Evolutionary conservation across 306 rosid genomes (phyloP), one percentile per base, ranked within the genome.

Genomic region (Malus sieversii): DNA sequence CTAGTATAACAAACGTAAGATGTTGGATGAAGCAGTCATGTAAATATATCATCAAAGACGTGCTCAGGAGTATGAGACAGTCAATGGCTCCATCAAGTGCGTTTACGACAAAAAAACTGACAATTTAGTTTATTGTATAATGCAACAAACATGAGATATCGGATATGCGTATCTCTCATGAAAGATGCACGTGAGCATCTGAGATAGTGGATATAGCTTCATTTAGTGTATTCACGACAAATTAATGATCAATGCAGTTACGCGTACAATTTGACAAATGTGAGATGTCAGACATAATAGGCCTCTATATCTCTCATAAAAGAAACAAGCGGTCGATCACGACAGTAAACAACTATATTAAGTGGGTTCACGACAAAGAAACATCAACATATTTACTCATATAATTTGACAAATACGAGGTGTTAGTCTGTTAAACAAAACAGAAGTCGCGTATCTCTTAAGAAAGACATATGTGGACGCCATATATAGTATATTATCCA

Each of bases 121-220:
- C 53, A 48, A 48, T 14, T 48, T 48, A 15, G 53, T 48, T 48
- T 4, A 6, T 48, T 16, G 1, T 14, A 48, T 48, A 14, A 48
- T 48, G 2, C 8, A 8, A 48, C 19, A 48, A 48, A 1, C 8
- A 48, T 15, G 0, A 48, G 53, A 3, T 48, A 5, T 15, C 19
- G 4, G 1, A 48, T 2, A 15, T 48, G 7, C 53, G 3, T 48
- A 48, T 48, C 1, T 48, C 19, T 15, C 53, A 4, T 2, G 2
- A 48, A 48, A 48, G 53, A 4, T 48, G 19, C 6, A 15, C 2
- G 53, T 1, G 3, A 0, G 3, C 0, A 0, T 48, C 0, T 6
- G 8, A 48, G 19, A 48, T 48, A 15, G 3, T 48, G 3, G 19
- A 48, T 48, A 15, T 14, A 48, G 3, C 53, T 48, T 48, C 1